Evolutionary conservation across 352 stramenopile genomes (phyloP).

Genomic region (Paralagenidium karlingii): DNA sequence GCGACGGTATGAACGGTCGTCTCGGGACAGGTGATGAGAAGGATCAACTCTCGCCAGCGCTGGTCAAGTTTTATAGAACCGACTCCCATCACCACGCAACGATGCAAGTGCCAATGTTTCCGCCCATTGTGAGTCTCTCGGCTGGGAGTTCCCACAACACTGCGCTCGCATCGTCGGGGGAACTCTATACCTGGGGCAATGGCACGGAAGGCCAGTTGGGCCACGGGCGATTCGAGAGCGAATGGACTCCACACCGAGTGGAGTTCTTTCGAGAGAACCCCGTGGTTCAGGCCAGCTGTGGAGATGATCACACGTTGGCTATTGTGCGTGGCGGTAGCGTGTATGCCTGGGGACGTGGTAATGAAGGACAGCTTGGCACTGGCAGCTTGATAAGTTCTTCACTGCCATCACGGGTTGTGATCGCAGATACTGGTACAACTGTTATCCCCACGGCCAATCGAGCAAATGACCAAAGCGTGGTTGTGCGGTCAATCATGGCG

Average conservation of each 20-base stretch:
- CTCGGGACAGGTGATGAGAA: slow-evolving; percentile 38
- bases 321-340: slow-evolving; percentile 27
- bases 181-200: slow-evolving; percentile 58
- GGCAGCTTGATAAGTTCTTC: slow-evolving; percentile 1
- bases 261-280: slow-evolving; percentile 17
- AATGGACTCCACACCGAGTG: slow-evolving; percentile 44
- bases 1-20: slow-evolving; percentile 52
- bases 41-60: slow-evolving; percentile 21
- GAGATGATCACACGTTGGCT: slow-evolving; percentile 29
- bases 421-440: no score
- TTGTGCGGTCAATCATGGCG: slow-evolving; percentile 17
- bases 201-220: slow-evolving; percentile 44
- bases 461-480: slow-evolving; percentile 20
- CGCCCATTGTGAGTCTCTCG: slow-evolving; percentile 23
- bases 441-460: no score
- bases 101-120: slow-evolving; percentile 5
- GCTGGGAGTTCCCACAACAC: slow-evolving; percentile 36
- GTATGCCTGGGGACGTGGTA: slow-evolving; percentile 40
- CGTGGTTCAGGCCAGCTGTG: slow-evolving; percentile 18
- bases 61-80: slow-evolving; percentile 24
- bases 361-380: slow-evolving; percentile 34
- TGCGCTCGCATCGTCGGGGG: slow-evolving; percentile 25
- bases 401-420: slow-evolving; percentile 8
- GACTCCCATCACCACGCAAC: no score
- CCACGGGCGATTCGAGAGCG: slow-evolving; percentile 25